Conservation (phyloP, 2,329 filamentous ascomycete species). For the Magnaporthiopsis incrustans region DNA sequence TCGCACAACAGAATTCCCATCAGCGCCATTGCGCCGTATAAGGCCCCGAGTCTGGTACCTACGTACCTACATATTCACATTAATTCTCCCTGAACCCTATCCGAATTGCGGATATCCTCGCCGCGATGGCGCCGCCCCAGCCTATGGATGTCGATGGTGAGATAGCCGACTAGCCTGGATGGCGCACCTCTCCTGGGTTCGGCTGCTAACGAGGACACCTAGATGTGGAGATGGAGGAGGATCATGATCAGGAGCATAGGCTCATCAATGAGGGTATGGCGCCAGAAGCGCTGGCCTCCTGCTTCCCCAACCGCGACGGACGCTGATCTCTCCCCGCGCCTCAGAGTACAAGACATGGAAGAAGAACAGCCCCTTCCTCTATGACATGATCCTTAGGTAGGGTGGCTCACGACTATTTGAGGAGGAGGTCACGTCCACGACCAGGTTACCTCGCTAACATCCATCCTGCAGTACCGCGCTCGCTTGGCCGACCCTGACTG, state of each 20-base stretch:
- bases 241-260: conserved; percentile 69
- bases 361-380: conserved; percentile 97
- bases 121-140: conserved; percentile 3
- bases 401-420: conserved; percentile 6
- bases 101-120: not conserved
- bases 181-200: not conserved
- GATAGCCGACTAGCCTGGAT: not conserved
- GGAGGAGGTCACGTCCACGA: conserved; percentile 8
- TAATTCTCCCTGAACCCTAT: no score
- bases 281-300: not conserved
- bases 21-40: not conserved
- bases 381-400: conserved; percentile 89
- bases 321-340: conserved; percentile 6
- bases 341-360: conserved; percentile 99
- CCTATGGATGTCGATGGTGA: conserved; percentile 7
- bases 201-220: conserved; percentile 21
- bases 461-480: conserved; percentile 61
- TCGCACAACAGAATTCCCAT: not conserved
- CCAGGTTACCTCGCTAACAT: conserved; percentile 2
- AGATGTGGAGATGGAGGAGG: conserved; percentile 55
- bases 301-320: not conserved
- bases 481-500: conserved; percentile 94
- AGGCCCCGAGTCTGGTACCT: no score
- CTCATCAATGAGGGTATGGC: conserved; percentile 79
- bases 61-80: no score